Evolutionary conservation across 306 rosid genomes (phyloP).

Genomic region (Vachellia collinsii): DNA sequence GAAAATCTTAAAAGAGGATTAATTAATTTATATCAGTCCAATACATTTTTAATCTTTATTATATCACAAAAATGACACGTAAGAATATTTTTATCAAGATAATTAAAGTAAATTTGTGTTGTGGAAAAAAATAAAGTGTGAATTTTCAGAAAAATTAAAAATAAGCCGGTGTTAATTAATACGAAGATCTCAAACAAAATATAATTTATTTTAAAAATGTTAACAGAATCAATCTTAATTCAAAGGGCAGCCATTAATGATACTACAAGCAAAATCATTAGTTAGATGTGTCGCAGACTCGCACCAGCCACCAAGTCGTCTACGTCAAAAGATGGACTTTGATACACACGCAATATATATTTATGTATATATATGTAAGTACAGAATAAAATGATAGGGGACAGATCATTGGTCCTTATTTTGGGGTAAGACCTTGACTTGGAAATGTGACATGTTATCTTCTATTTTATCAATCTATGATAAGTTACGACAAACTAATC

Average conservation of each 20-base stretch:
- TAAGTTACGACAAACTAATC: neutral
- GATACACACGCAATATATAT: too few species aligned
- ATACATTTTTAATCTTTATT: too few species aligned
- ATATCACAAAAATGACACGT: neutral
- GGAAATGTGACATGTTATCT: neutral
- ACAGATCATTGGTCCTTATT: neutral
- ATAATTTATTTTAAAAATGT: neutral
- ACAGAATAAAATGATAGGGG: neutral
- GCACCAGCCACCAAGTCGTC: neutral
- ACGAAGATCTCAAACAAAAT: neutral
- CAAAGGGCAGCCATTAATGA: too few species aligned
- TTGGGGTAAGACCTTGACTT: neutral
- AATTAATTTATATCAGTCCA: neutral
- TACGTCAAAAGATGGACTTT: neutral
- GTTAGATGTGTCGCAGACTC: neutral
- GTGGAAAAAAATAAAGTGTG: neutral
- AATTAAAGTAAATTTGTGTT: too few species aligned
- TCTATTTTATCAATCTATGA: neutral
- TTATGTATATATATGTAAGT: neutral
- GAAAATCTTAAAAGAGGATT: neutral
- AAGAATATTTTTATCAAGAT: neutral
- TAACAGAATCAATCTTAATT: too few species aligned
- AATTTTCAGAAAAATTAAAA: neutral
- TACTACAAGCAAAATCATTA: neutral
- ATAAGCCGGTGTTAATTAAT: neutral